Evolutionary conservation across 2,329 filamentous ascomycete genomes (phyloP).

Genomic region (Beauveria scarabaeidicola): DNA sequence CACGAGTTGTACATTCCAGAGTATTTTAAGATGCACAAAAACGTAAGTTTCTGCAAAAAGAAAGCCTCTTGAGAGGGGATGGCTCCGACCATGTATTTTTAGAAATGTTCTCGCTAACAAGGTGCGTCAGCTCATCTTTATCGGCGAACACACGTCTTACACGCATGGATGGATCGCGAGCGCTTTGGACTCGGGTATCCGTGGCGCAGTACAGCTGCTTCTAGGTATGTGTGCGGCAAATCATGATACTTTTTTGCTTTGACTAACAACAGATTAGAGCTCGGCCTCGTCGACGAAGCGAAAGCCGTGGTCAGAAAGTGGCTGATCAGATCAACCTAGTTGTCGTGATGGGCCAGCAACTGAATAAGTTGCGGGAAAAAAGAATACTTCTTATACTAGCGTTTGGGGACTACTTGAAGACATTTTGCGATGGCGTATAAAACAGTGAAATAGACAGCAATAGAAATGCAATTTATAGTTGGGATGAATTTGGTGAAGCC

Average conservation of each 20-base stretch:
- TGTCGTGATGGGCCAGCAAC: too few species aligned
- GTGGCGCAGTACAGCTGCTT: constrained; percentile 52
- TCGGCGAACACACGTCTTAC: constrained; percentile 61
- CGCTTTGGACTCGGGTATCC: constrained; percentile 58
- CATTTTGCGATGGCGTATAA: too few species aligned
- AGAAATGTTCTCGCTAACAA: background rate
- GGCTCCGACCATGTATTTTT: background rate
- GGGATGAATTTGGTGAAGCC: too few species aligned
- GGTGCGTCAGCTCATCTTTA: constrained; percentile 40
- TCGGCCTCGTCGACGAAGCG: constrained; percentile 62
- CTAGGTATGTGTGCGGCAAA: background rate
- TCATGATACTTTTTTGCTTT: background rate
- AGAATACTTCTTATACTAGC: too few species aligned
- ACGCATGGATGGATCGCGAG: constrained; percentile 65
- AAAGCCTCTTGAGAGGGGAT: background rate
- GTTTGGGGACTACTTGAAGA: too few species aligned
- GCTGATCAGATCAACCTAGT: constrained; percentile 45
- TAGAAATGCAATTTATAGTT: too few species aligned
- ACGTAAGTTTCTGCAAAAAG: constrained; percentile 21
- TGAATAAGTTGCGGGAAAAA: too few species aligned
- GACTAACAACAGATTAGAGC: constrained; percentile 31
- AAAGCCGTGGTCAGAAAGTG: constrained; percentile 55
- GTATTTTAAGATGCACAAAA: constrained; percentile 61
- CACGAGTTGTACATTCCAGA: constrained; percentile 62
- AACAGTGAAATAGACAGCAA: too few species aligned